phyloP scores from a whole-genome alignment of 1,284 basidiomycete genomes.

The Austropuccinia psidii region DNA sequence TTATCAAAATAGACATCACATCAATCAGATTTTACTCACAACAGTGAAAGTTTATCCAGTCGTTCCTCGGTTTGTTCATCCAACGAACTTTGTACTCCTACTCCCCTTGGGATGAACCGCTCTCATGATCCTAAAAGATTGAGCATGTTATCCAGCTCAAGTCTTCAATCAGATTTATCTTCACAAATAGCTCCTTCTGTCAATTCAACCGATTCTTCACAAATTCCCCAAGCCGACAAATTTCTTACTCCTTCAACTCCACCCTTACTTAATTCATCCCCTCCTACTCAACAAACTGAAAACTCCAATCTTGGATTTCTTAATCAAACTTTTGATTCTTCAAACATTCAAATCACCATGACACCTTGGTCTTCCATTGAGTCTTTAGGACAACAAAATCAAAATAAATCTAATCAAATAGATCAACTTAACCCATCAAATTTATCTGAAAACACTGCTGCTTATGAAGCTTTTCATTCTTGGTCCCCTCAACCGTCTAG shows the following conservation, averaged over 20 bases:
- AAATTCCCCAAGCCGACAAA: neutral
- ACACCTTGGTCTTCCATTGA: neutral
- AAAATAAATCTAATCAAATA: neutral
- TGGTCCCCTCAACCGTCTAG: neutral
- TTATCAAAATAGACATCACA: too few species aligned
- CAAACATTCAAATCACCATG: neutral
- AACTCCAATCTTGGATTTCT: too few species aligned
- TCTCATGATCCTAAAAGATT: neutral
- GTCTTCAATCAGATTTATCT: neutral
- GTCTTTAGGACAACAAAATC: neutral
- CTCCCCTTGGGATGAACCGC: neutral
- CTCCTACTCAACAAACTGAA: neutral
- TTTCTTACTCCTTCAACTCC: neutral
- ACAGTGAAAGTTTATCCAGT: too few species aligned
- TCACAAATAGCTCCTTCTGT: neutral
- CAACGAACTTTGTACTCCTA: conserved; percentile 10
- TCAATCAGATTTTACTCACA: too few species aligned
- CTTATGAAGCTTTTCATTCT: neutral
- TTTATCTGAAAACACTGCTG: neutral
- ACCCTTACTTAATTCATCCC: neutral
- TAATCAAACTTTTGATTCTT: too few species aligned
- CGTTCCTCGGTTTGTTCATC: conserved; percentile 13
- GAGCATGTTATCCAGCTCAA: neutral
- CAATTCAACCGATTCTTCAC: neutral
- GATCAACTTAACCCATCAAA: neutral